Percentiles rank a stretch among this genome's conserved stretches.
Conservation (phyloP, 208 protist species). For the Acanthamoeba polyphaga region DNA sequence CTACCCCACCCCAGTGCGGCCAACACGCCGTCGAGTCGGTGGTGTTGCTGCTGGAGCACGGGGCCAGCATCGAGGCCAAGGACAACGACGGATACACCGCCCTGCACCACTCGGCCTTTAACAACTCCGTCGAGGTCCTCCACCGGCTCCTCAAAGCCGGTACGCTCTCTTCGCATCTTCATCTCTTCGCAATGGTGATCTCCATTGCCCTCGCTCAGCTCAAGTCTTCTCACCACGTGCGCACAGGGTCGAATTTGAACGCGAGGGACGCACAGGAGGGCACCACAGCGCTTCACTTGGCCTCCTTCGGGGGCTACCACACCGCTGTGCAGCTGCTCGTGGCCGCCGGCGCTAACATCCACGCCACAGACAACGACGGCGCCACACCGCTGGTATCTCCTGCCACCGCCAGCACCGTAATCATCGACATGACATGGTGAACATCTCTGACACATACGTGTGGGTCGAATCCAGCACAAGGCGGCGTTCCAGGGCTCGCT, state of each 20-base stretch:
- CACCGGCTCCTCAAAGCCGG: background rate
- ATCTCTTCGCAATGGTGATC: too few species aligned
- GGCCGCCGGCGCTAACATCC: background rate
- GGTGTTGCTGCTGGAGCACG: conserved; percentile 9
- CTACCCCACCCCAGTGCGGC: background rate
- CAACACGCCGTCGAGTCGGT: conserved; percentile 19
- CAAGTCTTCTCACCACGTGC: background rate
- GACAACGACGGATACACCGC: conserved; percentile 34
- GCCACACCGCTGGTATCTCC: conserved; percentile 5
- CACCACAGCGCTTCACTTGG: conserved; percentile 41
- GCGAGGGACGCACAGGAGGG: background rate
- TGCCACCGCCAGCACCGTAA: too few species aligned
- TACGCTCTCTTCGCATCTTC: background rate
- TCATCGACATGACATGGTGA: background rate
- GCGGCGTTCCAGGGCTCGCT: background rate
- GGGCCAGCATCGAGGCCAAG: background rate
- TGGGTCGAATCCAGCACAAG: background rate
- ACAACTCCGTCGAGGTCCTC: background rate
- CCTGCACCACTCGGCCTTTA: conserved; percentile 22
- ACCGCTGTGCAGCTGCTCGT: conserved; percentile 17
- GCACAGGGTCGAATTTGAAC: background rate
- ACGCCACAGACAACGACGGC: conserved; percentile 1
- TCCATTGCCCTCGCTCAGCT: too few species aligned
- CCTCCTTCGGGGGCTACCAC: background rate
- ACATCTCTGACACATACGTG: background rate